These are phyloP conservation scores for Dipodascopsis uninucleata DNA, from an alignment of 805 yeast species.

Conservation along the genomic window DNA sequence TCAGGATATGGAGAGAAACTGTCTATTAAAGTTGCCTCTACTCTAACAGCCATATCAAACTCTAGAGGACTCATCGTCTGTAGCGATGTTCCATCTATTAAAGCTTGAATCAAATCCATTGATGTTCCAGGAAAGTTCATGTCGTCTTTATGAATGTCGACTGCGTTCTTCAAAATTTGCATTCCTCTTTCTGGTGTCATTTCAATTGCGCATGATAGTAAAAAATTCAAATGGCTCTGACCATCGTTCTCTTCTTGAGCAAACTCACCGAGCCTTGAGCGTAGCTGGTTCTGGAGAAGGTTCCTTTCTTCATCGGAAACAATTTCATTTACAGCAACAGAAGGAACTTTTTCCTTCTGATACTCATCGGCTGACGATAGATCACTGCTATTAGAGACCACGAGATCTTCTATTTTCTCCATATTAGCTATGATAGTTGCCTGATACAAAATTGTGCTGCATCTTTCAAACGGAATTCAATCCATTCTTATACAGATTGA, in stretches of 20 bases:
- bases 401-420: too few species aligned
- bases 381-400: too few species aligned
- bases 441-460: too few species aligned
- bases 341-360: too few species aligned
- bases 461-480: too few species aligned
- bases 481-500: too few species aligned
- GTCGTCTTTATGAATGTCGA: conserved; percentile 42
- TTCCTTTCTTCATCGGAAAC: background rate
- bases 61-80: too few species aligned
- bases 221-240: background rate
- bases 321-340: too few species aligned
- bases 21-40: conserved; percentile 43
- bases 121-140: conserved; percentile 43
- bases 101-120: conserved; percentile 34
- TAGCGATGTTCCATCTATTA: conserved; percentile 33
- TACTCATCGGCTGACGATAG: too few species aligned
- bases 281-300: background rate
- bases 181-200: background rate
- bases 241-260: background rate
- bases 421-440: too few species aligned
- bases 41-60: conserved; percentile 37
- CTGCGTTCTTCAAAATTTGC: conserved; percentile 39
- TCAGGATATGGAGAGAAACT: conserved; percentile 59
- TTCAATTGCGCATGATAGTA: background rate
- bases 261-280: background rate